Evolutionary conservation across 768 basidiomycete genomes (phyloP), one percentile per base, ranked within the genome.

Genomic region (Cyclocybe cylindracea): DNA sequence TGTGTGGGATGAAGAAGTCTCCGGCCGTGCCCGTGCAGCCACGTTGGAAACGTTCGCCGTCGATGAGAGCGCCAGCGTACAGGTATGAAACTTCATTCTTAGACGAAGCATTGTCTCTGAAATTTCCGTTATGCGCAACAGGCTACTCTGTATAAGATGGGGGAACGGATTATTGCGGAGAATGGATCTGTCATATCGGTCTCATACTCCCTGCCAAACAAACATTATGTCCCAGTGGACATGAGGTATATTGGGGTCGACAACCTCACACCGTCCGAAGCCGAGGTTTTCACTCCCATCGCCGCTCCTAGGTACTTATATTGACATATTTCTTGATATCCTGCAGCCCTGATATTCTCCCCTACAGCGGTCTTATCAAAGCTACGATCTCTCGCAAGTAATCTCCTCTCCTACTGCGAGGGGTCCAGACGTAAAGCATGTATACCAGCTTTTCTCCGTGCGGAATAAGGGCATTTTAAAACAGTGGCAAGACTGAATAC

Each of bases 91-190:
- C 16, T 46, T 56, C 5, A 19, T 35, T n/a, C 41, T 51, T 35
- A 40, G 10, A 31, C 4, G 4, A 2, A 19, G 16, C 13, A 29
- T 38, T 24, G 10, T 31, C 18, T 5, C 31, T 11, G 18, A 36
- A 40, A 13, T 6, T 39, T 3, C 11, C 11, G 3, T 5, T 19
- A 18, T 44, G 7, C 13, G 18, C 32, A 14, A n/a, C 44, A 97
- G 90, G 95, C 95, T 7, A 97, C 94, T 24, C 72, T 96, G 45
- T 95, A 86, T 79, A 90, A 89, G 72, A 95, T 95, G 85, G 91
- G 79, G 0, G 80, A 89, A 55, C 77, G 78, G 2, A 76, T 98
- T 57, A 70, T 97, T 29, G 69, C 69, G 1, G 84, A 89, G 66
- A 87, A 92, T 61, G 66, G 68, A 2, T 72, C 72, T 2, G 76